Conservation (phyloP, 345 rosid genomes). For the Trapa bicornis region DNA sequence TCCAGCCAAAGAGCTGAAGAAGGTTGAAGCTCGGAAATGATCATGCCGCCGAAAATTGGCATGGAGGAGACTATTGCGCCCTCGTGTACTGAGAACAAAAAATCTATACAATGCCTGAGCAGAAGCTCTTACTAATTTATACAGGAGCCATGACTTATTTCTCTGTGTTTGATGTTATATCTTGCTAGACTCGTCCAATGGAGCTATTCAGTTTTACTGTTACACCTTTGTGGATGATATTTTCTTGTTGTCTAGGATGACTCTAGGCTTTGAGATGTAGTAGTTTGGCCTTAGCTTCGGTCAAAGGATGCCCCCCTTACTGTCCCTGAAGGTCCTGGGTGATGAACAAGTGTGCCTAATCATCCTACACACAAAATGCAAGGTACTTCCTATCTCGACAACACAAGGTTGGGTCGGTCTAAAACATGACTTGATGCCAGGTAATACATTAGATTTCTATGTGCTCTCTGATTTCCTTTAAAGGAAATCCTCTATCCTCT, state of each 20-base stretch:
- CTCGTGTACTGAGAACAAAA: no score
- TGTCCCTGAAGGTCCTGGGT: no score
- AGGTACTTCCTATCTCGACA: no score
- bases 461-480: no score
- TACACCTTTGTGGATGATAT: background rate
- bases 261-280: no score
- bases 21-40: slow-evolving; percentile 49
- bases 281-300: background rate
- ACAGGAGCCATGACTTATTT: background rate
- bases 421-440: no score
- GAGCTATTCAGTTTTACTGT: background rate
- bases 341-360: no score
- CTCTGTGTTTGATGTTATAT: background rate
- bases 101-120: background rate
- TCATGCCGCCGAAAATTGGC: background rate
- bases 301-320: no score
- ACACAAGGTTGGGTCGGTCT: no score
- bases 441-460: no score
- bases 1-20: slow-evolving; percentile 60
- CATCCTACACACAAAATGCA: no score
- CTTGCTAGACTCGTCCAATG: background rate
- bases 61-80: background rate
- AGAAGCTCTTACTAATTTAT: background rate
- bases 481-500: no score
- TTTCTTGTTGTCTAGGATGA: background rate